Conservation (phyloP, 2,329 filamentous ascomycete species). For the Karstenula rhodostoma region DNA sequence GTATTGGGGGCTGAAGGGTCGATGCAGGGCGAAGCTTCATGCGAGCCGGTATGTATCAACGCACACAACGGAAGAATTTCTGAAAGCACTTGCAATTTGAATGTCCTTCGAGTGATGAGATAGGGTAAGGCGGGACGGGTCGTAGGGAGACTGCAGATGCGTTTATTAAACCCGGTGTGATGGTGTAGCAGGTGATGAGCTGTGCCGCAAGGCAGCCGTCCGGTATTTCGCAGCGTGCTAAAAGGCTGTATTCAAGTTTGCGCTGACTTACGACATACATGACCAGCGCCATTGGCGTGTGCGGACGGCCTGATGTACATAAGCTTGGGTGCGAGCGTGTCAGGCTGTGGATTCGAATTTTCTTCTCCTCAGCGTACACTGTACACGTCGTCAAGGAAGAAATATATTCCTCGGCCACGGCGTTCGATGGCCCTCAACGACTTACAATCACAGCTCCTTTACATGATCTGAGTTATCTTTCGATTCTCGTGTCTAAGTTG, state of each 20-base stretch:
- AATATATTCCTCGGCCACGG: no score
- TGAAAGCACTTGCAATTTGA: not conserved
- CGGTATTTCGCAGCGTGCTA: not conserved
- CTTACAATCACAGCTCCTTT: not conserved
- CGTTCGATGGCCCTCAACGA: not conserved
- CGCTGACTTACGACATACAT: conserved; percentile 4
- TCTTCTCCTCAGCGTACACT: not conserved
- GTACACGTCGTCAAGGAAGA: no score
- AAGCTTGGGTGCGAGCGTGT: not conserved
- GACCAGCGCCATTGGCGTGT: not conserved
- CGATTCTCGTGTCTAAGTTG: no score
- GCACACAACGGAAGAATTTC: not conserved
- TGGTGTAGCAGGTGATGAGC: not conserved
- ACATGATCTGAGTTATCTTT: no score
- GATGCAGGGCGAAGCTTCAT: not conserved
- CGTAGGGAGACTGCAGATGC: not conserved
- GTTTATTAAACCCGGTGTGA: not conserved
- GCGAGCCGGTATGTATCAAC: not conserved
- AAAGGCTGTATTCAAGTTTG: conserved; percentile 1
- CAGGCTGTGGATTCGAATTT: not conserved
- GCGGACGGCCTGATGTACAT: conserved; percentile 7
- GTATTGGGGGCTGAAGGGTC: conserved; percentile 13
- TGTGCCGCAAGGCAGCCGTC: conserved; percentile 6
- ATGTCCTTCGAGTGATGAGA: not conserved
- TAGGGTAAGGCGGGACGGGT: not conserved